Evolutionary conservation across 371 early-diverging fungal species (phyloP), one percentile per base, ranked within the genome.

Genomic region (Syncephalastrum sp.): DNA sequence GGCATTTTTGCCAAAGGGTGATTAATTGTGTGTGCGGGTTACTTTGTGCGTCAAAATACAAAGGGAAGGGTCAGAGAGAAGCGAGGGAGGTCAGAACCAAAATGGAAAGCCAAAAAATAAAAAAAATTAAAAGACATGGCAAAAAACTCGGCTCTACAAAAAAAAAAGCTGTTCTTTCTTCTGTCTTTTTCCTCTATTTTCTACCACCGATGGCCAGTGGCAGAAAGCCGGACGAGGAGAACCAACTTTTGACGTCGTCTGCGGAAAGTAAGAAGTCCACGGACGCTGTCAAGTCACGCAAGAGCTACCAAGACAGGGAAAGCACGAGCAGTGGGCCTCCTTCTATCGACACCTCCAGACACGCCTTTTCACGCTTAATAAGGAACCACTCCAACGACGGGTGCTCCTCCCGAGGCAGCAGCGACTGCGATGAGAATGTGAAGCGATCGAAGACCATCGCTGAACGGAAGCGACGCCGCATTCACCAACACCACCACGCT

Each of bases 391-490:
- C 53, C 13, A 54, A 15, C 19, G 59, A 58, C 13, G 67, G 61
- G 10, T 53, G 46, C 45, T 61, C 62, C 7, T 61, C 60, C 17
- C 56, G 67, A 5, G 56, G 56, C n/a, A 59, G 53, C 17, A 67
- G 65, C 15, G 64, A 61, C 21, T 59, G 59, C 29, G 69, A 69
- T n/a, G 67, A 72, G 3, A 24, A 23, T 44, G 38, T 5, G 1
- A 27, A 33, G 6, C 8, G 17, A 19, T 19, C 7, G 1, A 15
- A 38, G 19, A 27, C 60, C 0, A 13, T 75, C 43, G 68, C 64
- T 8, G 67, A 65, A 33, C 45, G 75, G 48, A 75, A 66, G 53
- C 63, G 72, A 44, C 64, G 65, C 27, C 59, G 75, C 15, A 57
- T 75, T 38, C 65, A 66, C 27, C 60, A 59, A 19, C 75, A 69